phyloP scores from a whole-genome alignment of 495 filamentous ascomycete genomes.

The Aspergillus mulundensis region DNA sequence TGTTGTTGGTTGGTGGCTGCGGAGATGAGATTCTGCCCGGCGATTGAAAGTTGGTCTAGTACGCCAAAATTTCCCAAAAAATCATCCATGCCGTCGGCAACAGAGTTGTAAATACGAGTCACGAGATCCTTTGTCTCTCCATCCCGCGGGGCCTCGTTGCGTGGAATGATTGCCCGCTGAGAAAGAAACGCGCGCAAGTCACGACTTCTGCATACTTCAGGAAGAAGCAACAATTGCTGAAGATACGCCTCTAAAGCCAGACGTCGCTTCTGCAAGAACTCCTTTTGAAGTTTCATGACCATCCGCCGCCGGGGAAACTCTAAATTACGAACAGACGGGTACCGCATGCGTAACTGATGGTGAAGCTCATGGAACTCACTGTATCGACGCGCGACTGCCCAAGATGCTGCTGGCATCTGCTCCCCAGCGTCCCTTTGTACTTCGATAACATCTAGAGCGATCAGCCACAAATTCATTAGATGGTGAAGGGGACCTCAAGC shows the following conservation, averaged over 20 bases:
- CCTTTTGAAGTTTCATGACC: conserved; percentile 93
- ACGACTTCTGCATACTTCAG: conserved; percentile 89
- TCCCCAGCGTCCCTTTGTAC: conserved; percentile 85
- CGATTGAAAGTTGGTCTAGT: conserved; percentile 87
- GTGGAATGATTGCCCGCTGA: conserved; percentile 70
- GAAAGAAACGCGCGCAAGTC: conserved; percentile 93
- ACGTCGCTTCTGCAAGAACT: conserved; percentile 88
- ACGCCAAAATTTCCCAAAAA: conserved; percentile 93
- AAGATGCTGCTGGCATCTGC: conserved; percentile 79
- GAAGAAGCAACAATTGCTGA: conserved; percentile 73
- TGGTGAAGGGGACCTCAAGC: conserved; percentile 12
- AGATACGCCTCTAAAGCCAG: conserved; percentile 82
- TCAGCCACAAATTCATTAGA: conserved; percentile 9
- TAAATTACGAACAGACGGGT: conserved; percentile 79
- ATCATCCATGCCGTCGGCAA: conserved; percentile 97
- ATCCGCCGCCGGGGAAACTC: conserved; percentile 90
- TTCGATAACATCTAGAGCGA: conserved; percentile 67
- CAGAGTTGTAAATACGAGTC: conserved; percentile 89
- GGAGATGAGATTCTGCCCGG: conserved; percentile 88
- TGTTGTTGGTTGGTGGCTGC: conserved; percentile 69
- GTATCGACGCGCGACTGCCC: conserved; percentile 78
- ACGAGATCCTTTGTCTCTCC: conserved; percentile 84
- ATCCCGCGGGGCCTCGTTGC: conserved; percentile 48
- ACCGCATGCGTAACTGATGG: conserved; percentile 76
- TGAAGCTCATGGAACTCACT: conserved; percentile 97